Base-by-base conservation (phyloP, 2,329 filamentous ascomycete species). In the Fonsecaea multimorphosa region DNA sequence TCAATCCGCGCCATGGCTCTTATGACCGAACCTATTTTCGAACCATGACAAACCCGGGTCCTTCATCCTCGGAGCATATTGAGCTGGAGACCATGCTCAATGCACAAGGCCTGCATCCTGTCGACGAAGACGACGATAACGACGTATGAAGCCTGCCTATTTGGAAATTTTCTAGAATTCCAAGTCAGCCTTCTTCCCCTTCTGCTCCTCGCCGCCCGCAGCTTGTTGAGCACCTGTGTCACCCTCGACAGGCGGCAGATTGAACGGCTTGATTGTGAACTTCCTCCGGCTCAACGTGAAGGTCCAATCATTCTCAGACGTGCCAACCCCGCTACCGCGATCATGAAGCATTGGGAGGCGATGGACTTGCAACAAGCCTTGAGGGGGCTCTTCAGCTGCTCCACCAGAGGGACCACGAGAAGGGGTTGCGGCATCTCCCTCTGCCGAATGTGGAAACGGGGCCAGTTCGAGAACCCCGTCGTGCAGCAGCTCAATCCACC, bases 391-490 rank as follows among this genome's bases (percentile, higher is more conserved):
- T 66, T 91, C 89, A 62, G 82, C 80, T 58, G 86, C n/a, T n/a
- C n/a, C 81, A 65, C 87, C 82, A 70, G 82, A 73, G 14, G 67
- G 59, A 24, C 66, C 68, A 58, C 69, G 68, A 58, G 68, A 58
- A 34, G 38, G 36, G 9, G 32, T 29, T 12, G 60, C 8, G 8
- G 29, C 44, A 51, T 79, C 78, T 71, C 83, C 75, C 74, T 83
- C 78, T 1, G 82, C 80, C 69, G 77, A 87, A 80, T 83, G 89
- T 74, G 82, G 94, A 79, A 80, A 96, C 74, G 85, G 88, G 31
- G 91, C 87, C 14, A 99, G 83, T 78, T 98, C 93, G 24, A 97
- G 80, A 6, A 96, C 91, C 4, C 92, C 92, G 73, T 99, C 95
- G 70, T 84, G 88, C 1, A 98, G 81, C 1, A 92, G 81, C 76